A percentile compares a stretch with the other conserved stretches of the same genome.
These are phyloP conservation scores for Aspergillus sclerotiicarbonarius DNA, from an alignment of 495 filamentous ascomycete species.

Conservation along the genomic window DNA sequence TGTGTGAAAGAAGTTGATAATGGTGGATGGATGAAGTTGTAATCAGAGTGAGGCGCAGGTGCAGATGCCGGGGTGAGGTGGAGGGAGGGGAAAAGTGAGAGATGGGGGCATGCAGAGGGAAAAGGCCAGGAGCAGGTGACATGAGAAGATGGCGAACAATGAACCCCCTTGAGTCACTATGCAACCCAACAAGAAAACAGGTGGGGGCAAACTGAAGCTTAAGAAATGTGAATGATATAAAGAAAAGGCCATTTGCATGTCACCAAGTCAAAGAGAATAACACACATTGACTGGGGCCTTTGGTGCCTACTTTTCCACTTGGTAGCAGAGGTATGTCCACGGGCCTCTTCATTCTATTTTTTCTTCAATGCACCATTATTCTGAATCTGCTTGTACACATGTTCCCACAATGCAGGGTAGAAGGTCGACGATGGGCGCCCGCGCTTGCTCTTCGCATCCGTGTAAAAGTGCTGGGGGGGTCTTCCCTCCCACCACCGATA, in stretches of 20 bases:
- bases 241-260: not conserved
- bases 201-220: not conserved
- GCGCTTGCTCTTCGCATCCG: slow-evolving; percentile 31
- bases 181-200: not conserved
- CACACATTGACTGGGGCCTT: not conserved
- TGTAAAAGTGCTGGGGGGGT: slow-evolving; percentile 34
- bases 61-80: not conserved
- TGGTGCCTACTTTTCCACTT: not conserved
- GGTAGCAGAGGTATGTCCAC: not conserved
- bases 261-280: not conserved
- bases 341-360: not conserved
- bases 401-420: slow-evolving; percentile 44
- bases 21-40: not conserved
- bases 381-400: slow-evolving; percentile 39
- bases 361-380: slow-evolving; percentile 13
- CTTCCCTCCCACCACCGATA: slow-evolving; percentile 35
- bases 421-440: slow-evolving; percentile 37
- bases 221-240: not conserved
- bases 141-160: not conserved
- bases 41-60: not conserved
- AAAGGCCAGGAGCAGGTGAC: not conserved
- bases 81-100: not conserved
- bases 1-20: not conserved
- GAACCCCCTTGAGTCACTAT: not conserved
- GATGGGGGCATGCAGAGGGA: not conserved